A percentile compares a stretch with the other conserved stretches of the same genome.
These are phyloP conservation scores for Chytridium lagenaria DNA, from an alignment of 371 early-diverging fungal species.

Conservation along the genomic window DNA sequence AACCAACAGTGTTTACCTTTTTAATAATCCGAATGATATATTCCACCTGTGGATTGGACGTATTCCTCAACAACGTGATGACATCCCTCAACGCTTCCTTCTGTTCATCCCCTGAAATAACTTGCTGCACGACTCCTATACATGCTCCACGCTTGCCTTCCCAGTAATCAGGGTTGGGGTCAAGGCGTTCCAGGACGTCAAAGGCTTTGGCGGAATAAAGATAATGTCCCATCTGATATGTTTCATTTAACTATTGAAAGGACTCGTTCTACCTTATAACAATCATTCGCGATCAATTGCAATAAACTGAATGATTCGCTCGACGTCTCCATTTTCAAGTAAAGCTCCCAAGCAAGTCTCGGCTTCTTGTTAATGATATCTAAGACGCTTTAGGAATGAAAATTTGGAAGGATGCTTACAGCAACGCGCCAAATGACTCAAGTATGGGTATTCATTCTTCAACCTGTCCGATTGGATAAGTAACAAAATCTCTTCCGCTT, in stretches of 20 bases:
- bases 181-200: conserved; percentile 61
- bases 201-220: conserved; percentile 61
- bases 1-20: conserved; percentile 31
- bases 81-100: conserved; percentile 57
- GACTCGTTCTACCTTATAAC: conserved; percentile 55
- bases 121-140: conserved; percentile 58
- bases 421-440: conserved; percentile 60
- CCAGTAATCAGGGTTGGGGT: conserved; percentile 65
- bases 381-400: conserved; percentile 12
- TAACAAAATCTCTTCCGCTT: conserved; percentile 59
- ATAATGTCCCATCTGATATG: conserved; percentile 50
- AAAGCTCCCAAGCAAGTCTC: conserved; percentile 61
- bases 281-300: conserved; percentile 62
- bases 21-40: conserved; percentile 59
- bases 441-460: conserved; percentile 57
- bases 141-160: conserved; percentile 66
- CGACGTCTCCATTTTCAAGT: conserved; percentile 65
- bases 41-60: conserved; percentile 62
- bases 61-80: conserved; percentile 53
- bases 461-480: conserved; percentile 59
- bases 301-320: conserved; percentile 62
- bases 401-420: conserved; percentile 45
- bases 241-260: not conserved
- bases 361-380: conserved; percentile 65
- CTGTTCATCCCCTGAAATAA: conserved; percentile 49